phyloP scores from a whole-genome alignment of 1,284 basidiomycete species.

The Moesziomyces globuligerus region DNA sequence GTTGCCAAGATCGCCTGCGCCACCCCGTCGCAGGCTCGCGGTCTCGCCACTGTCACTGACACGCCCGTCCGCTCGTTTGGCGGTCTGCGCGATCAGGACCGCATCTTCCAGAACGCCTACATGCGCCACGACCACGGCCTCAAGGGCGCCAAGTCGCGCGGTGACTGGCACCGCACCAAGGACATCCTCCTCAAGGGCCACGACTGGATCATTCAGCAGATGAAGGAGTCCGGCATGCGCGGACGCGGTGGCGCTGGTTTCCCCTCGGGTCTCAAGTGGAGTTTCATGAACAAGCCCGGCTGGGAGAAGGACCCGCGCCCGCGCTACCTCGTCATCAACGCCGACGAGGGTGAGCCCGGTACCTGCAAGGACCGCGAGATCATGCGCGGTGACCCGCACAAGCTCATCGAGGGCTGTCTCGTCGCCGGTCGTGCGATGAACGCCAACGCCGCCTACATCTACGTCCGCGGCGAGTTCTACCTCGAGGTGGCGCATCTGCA shows the following conservation, averaged over 20 bases:
- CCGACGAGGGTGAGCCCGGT: conserved; percentile 97
- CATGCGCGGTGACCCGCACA: conserved; percentile 96
- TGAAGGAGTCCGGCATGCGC: conserved; percentile 94
- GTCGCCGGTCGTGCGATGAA: conserved; percentile 99
- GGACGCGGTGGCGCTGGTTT: conserved; percentile 98
- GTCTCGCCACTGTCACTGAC: conserved; percentile 64
- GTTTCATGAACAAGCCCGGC: conserved; percentile 97
- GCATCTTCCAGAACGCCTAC: conserved; percentile 67
- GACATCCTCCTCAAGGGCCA: conserved; percentile 95
- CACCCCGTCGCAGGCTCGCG: conserved; percentile 48
- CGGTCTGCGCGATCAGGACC: conserved; percentile 66
- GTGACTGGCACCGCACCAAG: conserved; percentile 98
- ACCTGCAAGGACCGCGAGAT: conserved; percentile 99
- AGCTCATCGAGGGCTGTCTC: conserved; percentile 95
- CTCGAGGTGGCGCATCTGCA: conserved; percentile 93
- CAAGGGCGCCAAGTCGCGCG: conserved; percentile 76
- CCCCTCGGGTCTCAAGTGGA: conserved; percentile 95
- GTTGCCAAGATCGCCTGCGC: conserved; percentile 46
- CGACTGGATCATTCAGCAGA: conserved; percentile 94
- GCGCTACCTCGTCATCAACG: conserved; percentile 96
- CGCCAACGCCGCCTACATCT: conserved; percentile 96
- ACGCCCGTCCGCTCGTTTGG: conserved; percentile 62
- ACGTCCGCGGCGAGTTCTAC: conserved; percentile 97
- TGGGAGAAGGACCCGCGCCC: conserved; percentile 96
- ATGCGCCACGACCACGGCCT: conserved; percentile 65